phyloP scores from a whole-genome alignment of 2,329 filamentous ascomycete species.

The Cyanodermella asteris region DNA sequence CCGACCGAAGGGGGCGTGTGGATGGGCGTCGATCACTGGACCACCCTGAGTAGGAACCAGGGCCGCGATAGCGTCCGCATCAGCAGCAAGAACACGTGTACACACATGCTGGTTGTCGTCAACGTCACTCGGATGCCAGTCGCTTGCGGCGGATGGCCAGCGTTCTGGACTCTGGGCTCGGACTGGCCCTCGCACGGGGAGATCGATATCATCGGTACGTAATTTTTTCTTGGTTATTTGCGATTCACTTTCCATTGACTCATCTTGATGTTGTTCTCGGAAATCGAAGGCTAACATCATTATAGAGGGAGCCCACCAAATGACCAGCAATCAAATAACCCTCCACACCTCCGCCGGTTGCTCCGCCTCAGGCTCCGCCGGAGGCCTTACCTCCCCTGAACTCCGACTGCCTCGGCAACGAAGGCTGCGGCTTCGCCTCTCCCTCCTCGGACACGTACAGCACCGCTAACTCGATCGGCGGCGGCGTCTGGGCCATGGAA shows the following conservation, averaged over 20 bases:
- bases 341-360: conserved; percentile 46
- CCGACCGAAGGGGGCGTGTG: conserved; percentile 31
- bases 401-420: conserved; percentile 18
- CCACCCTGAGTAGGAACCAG: conserved; percentile 18
- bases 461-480: conserved; percentile 39
- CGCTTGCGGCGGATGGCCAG: conserved; percentile 29
- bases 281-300: too few species aligned
- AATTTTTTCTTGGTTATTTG: too few species aligned
- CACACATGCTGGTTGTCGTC: conserved; percentile 23
- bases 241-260: too few species aligned
- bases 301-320: conserved; percentile 54
- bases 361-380: conserved; percentile 28
- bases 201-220: conserved; percentile 64
- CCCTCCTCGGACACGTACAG: conserved; percentile 36
- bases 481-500: conserved; percentile 53
- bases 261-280: too few species aligned
- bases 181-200: conserved; percentile 48
- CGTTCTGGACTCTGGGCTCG: conserved; percentile 21
- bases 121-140: conserved; percentile 27
- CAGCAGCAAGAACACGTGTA: conserved; percentile 21
- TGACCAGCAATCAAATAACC: conserved; percentile 37
- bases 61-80: conserved; percentile 25
- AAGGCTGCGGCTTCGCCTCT: conserved; percentile 38
- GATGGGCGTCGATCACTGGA: conserved; percentile 28
- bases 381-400: conserved; percentile 22